phyloP scores from a whole-genome alignment of 805 yeast genomes.

The Blastobotrys chiropterorum region DNA sequence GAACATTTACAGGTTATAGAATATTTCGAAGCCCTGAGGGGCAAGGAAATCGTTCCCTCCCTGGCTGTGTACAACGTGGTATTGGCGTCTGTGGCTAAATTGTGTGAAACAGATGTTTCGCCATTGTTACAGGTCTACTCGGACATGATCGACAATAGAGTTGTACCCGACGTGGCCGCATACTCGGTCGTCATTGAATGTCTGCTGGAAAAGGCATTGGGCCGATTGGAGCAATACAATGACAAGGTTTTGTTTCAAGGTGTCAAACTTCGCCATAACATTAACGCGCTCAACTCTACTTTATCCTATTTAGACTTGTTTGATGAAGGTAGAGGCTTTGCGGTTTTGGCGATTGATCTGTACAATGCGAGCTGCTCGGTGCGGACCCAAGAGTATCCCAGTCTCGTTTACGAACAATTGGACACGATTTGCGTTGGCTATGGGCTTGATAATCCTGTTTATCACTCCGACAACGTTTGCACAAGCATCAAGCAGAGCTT shows the following conservation, averaged over 20 bases:
- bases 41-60: not conserved
- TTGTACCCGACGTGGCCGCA: conserved; percentile 24
- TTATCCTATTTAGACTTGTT: not conserved
- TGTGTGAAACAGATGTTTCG: conserved; percentile 16
- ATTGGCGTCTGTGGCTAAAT: conserved; percentile 1
- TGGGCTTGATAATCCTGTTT: conserved; percentile 4
- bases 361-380: not conserved
- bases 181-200: conserved; percentile 24
- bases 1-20: not conserved
- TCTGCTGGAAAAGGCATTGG: conserved; percentile 21
- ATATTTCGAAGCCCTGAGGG: conserved; percentile 1
- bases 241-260: conserved; percentile 8
- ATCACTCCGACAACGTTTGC: conserved; percentile 20
- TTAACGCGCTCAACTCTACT: not conserved
- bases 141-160: conserved; percentile 20
- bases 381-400: not conserved
- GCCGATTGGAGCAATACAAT: conserved; percentile 4
- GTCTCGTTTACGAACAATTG: not conserved
- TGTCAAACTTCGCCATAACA: conserved; percentile 3
- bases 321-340: not conserved
- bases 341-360: not conserved
- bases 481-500: conserved; percentile 22
- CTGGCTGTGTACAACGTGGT: not conserved
- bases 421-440: not conserved
- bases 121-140: conserved; percentile 27